Conservation (phyloP, 768 basidiomycete species). For the Nevesoporus exiguus region DNA sequence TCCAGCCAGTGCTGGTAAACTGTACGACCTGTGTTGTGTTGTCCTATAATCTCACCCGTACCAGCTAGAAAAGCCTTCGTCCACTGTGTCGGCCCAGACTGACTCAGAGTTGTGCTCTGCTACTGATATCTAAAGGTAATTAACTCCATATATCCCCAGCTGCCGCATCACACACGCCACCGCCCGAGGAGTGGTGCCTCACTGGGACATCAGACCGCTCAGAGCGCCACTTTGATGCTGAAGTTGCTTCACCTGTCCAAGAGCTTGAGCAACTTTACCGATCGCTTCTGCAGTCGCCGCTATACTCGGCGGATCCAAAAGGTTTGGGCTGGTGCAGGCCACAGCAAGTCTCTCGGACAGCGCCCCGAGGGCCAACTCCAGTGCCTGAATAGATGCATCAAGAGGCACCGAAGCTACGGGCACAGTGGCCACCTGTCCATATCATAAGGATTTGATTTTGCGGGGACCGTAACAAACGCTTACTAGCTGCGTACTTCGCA, state of each 20-base stretch:
- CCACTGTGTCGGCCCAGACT: neutral
- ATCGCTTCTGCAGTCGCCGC: constrained; percentile 66
- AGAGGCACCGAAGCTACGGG: constrained; percentile 11
- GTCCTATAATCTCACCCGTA: neutral
- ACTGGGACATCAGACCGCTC: constrained; percentile 16
- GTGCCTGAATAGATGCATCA: constrained; percentile 39
- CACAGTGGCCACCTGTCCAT: constrained; percentile 16
- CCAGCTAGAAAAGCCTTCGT: neutral
- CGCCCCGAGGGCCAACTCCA: constrained; percentile 50
- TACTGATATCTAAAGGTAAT: neutral
- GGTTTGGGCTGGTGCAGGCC: constrained; percentile 36
- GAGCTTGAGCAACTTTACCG: constrained; percentile 57
- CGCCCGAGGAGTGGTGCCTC: constrained; percentile 2
- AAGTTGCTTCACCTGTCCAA: constrained; percentile 57
- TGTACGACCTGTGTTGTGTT: too few relatives aligned
- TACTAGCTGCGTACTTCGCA: constrained; percentile 19
- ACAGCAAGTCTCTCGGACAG: constrained; percentile 50
- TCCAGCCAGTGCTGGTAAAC: neutral
- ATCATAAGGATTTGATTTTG: constrained; percentile 2
- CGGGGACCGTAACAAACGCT: neutral
- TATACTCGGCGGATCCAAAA: constrained; percentile 48
- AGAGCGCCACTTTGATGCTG: constrained; percentile 35
- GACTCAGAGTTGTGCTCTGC: neutral
- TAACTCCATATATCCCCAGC: neutral
- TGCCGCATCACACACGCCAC: constrained; percentile 12